These are phyloP conservation scores for Casuarina cunninghamiana DNA, from an alignment of 306 rosid genomes.

Conservation along the genomic window DNA sequence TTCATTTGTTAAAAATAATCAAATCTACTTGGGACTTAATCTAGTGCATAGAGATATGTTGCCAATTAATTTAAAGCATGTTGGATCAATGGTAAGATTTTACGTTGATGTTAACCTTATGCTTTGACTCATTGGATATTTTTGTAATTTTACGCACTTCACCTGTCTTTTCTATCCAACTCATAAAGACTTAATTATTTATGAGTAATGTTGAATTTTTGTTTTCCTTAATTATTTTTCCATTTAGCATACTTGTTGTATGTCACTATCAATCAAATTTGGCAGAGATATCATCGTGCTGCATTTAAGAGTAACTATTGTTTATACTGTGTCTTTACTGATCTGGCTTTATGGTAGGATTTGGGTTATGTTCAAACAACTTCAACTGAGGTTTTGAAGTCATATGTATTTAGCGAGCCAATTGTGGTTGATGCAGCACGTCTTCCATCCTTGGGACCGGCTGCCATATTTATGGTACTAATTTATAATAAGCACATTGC, in stretches of 20 bases:
- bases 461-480: constrained; percentile 77
- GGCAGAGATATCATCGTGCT: not conserved
- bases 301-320: not conserved
- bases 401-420: constrained; percentile 85
- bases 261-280: not conserved
- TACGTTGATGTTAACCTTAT: not conserved
- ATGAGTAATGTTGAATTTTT: no score
- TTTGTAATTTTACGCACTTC: not conserved
- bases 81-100: not conserved
- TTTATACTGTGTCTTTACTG: constrained; percentile 17
- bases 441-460: constrained; percentile 74
- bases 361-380: constrained; percentile 92
- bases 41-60: not conserved
- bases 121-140: not conserved
- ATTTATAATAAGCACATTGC: constrained; percentile 10
- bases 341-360: constrained; percentile 52
- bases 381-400: constrained; percentile 92
- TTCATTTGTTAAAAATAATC: constrained; percentile 8
- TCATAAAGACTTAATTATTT: not conserved
- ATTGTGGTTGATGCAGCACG: constrained; percentile 62
- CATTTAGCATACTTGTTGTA: not conserved
- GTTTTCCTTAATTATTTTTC: not conserved
- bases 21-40: not conserved
- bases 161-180: not conserved
- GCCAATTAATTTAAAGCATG: not conserved